phyloP scores from a whole-genome alignment of 2,329 filamentous ascomycete genomes.

The Colletotrichum magnum region DNA sequence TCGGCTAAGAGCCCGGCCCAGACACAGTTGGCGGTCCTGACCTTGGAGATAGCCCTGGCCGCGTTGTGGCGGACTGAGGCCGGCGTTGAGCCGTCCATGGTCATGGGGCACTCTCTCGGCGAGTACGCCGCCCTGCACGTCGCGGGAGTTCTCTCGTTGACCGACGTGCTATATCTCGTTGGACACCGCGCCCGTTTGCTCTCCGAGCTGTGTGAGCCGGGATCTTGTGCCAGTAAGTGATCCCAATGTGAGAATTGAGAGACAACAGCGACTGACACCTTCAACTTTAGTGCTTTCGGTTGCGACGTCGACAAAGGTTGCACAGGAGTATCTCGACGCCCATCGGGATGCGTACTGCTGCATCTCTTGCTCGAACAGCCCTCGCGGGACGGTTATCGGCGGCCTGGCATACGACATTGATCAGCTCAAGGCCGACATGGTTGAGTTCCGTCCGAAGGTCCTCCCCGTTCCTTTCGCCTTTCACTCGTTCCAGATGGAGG shows the following conservation, averaged over 20 bases:
- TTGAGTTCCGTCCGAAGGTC: conserved; percentile 49
- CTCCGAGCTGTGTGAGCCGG: background rate
- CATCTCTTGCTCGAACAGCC: conserved; percentile 8
- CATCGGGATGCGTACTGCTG: no score
- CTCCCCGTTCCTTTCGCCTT: conserved; percentile 55
- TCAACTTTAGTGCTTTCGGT: background rate
- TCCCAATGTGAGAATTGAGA: background rate
- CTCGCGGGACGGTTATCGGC: background rate
- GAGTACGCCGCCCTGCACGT: conserved; percentile 49
- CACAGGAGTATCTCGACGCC: no score
- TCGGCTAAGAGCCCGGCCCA: background rate
- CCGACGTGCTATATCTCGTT: conserved; percentile 69
- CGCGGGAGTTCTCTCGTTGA: conserved; percentile 47
- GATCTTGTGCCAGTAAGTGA: conserved; percentile 2
- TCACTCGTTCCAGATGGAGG: conserved; percentile 54
- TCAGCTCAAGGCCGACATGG: background rate
- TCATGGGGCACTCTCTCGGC: conserved; percentile 46
- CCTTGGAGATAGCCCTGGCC: conserved; percentile 50
- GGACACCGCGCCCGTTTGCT: conserved; percentile 71
- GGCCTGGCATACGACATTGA: background rate
- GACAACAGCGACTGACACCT: background rate
- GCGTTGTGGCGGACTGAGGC: conserved; percentile 46
- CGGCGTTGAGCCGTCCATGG: conserved; percentile 48
- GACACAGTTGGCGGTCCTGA: conserved; percentile 55
- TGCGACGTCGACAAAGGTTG: no score